Base-by-base conservation (phyloP, 2,329 filamentous ascomycete species). In the Penicillium sp. region DNA sequence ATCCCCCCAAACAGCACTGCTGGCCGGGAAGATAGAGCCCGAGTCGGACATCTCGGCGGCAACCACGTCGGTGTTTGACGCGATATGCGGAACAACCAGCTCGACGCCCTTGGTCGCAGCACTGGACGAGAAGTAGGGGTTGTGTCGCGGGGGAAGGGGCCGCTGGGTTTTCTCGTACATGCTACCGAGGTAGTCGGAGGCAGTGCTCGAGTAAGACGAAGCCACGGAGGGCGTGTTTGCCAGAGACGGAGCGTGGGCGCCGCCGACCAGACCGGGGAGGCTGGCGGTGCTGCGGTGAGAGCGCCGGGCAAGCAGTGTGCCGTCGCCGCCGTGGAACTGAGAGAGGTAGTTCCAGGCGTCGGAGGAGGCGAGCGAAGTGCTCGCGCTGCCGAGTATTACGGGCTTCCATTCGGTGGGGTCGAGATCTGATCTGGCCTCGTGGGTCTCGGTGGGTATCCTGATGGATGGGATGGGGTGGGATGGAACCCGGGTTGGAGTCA, bases 391-490 rank as follows among this genome's bases (percentile, higher is more conserved):
- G 4, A 48, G 53, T 74, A 74, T 69, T 64, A 74, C 70, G 20
- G 75, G 75, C 67, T 78, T 77, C 76, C 76, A 78, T 68, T 78
- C 75, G 44, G 74, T 74, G 46, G 75, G 75, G 64, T 78, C 75
- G 54, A 75, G 71, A 76, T 77, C 75, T 58, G 73, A 64, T 47
- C 68, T 71, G 67, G 59, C 60, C 43, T 71, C 64, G 54, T 74
- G 69, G 40, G 65, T 43, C 51, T 71, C 63, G 51, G 60, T 48
- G 40, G 71, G 68, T 76, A 76, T 77, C 67, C 71, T 66, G 57
- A 63, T 55, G 46, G 58, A 28, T 8, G 62, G 60, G 43, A 63
- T 57, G 13, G 62, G 52, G 50, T 45, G 58, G 47, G 56, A 38
- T 8, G 62, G 63, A 28, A 57, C 55, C 43, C 62, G 59, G 24